Evolutionary conservation across 805 yeast genomes (phyloP).

Genomic region (Ogataea methanolica): DNA sequence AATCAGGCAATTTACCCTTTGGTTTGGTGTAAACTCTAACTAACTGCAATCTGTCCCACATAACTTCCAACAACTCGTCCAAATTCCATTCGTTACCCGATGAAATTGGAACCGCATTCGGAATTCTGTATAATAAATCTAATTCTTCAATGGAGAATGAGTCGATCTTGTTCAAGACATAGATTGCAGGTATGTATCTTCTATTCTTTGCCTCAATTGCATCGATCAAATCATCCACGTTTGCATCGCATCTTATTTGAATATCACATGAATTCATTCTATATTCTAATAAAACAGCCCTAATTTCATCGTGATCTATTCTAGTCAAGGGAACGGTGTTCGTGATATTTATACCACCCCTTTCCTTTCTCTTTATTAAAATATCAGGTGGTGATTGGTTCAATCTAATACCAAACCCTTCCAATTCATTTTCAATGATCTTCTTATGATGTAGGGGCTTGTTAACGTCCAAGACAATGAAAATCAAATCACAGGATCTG

Average conservation of each 20-base stretch:
- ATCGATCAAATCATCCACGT: slow-evolving; percentile 94
- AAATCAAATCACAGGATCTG: slow-evolving; percentile 90
- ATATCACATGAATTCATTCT: slow-evolving; percentile 94
- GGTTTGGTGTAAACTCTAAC: slow-evolving; percentile 98
- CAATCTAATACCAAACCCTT: slow-evolving; percentile 95
- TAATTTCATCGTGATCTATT: slow-evolving; percentile 86
- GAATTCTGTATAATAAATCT: slow-evolving; percentile 84
- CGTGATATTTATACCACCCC: slow-evolving; percentile 93
- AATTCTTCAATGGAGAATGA: slow-evolving; percentile 91
- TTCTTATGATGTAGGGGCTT: slow-evolving; percentile 93
- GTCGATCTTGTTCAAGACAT: slow-evolving; percentile 93
- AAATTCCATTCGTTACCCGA: slow-evolving; percentile 96
- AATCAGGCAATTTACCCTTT: slow-evolving; percentile 91
- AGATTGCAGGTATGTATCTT: slow-evolving; percentile 91
- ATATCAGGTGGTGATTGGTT: slow-evolving; percentile 93
- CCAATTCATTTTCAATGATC: slow-evolving; percentile 90
- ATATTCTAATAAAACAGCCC: slow-evolving; percentile 95
- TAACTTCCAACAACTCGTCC: slow-evolving; percentile 87
- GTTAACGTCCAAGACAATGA: slow-evolving; percentile 92
- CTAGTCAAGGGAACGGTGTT: slow-evolving; percentile 90
- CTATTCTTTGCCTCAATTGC: slow-evolving; percentile 87
- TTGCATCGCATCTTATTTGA: slow-evolving; percentile 95
- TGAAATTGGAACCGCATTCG: slow-evolving; percentile 95
- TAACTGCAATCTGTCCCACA: slow-evolving; percentile 91
- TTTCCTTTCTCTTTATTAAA: slow-evolving; percentile 84